These are phyloP conservation scores for Acacia pycnantha DNA, from an alignment of 331 rosid species.

Conservation along the genomic window DNA sequence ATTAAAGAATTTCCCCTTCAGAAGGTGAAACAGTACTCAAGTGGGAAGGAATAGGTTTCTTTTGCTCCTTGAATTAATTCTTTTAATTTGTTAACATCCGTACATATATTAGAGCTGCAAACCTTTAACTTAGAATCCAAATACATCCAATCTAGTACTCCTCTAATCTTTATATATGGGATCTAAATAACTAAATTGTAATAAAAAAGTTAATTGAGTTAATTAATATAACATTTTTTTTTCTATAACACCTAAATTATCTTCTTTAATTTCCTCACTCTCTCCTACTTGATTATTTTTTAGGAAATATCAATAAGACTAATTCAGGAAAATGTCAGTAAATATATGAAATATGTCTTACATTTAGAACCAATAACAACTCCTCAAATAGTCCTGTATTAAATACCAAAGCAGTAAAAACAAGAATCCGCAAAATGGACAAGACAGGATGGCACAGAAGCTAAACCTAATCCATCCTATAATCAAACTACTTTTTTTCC, in stretches of 20 bases:
- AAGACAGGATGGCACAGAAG: constrained; percentile 7
- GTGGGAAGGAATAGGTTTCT: background rate
- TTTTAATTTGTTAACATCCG: constrained; percentile 24
- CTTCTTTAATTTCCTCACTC: too few species aligned
- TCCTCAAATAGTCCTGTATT: too few species aligned
- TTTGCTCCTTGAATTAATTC: background rate
- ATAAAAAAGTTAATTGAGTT: too few species aligned
- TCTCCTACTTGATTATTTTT: too few species aligned
- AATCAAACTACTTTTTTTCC: constrained; percentile 11
- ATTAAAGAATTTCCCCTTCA: background rate
- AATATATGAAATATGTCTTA: too few species aligned
- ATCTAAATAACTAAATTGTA: too few species aligned
- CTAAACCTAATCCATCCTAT: constrained; percentile 45
- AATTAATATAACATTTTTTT: too few species aligned
- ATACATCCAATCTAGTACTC: too few species aligned
- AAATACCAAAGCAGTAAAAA: background rate
- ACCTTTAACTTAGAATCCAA: constrained; percentile 2
- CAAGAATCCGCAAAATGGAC: background rate
- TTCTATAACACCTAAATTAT: too few species aligned
- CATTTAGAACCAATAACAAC: too few species aligned
- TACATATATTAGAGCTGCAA: background rate
- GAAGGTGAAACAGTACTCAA: background rate
- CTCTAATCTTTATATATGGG: too few species aligned
- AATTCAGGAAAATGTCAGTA: too few species aligned
- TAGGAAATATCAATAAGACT: rapidly evolving